Conservation (phyloP, 768 basidiomycete genomes). For the Naganishia vishniacii region DNA sequence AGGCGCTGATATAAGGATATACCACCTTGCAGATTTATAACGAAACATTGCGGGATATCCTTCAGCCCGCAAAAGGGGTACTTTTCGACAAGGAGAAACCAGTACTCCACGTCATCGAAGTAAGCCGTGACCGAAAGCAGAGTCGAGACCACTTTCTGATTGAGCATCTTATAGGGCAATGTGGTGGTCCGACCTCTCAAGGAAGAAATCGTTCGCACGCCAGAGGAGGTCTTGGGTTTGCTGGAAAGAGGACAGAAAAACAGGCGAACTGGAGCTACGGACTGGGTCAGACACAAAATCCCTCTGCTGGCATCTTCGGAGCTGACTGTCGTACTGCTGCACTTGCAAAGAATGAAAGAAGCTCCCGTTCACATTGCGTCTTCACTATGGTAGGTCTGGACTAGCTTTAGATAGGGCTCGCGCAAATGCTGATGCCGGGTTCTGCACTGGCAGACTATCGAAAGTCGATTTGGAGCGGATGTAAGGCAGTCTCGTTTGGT, state of each 20-base stretch:
- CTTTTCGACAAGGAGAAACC: conserved; percentile 43
- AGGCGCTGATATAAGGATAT: too few species aligned
- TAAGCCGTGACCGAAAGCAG: conserved; percentile 18
- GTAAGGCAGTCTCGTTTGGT: conserved; percentile 44
- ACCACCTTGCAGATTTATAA: conserved; percentile 38
- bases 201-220: conserved; percentile 66
- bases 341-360: conserved; percentile 39
- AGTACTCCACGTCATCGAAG: conserved; percentile 42
- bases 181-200: conserved; percentile 53
- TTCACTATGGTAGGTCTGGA: conserved; percentile 43
- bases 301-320: not conserved
- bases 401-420: not conserved
- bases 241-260: conserved; percentile 55
- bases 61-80: conserved; percentile 39
- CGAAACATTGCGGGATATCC: conserved; percentile 44
- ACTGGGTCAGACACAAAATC: conserved; percentile 34
- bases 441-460: conserved; percentile 25
- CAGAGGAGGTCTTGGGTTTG: conserved; percentile 69
- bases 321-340: not conserved
- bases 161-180: conserved; percentile 34
- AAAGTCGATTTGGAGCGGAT: conserved; percentile 39
- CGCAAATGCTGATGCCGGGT: not conserved
- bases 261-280: conserved; percentile 42
- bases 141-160: not conserved
- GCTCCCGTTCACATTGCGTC: conserved; percentile 48